These are phyloP conservation scores for Besnoitia besnoiti DNA, from an alignment of 169 alveolate species.

Conservation along the genomic window DNA sequence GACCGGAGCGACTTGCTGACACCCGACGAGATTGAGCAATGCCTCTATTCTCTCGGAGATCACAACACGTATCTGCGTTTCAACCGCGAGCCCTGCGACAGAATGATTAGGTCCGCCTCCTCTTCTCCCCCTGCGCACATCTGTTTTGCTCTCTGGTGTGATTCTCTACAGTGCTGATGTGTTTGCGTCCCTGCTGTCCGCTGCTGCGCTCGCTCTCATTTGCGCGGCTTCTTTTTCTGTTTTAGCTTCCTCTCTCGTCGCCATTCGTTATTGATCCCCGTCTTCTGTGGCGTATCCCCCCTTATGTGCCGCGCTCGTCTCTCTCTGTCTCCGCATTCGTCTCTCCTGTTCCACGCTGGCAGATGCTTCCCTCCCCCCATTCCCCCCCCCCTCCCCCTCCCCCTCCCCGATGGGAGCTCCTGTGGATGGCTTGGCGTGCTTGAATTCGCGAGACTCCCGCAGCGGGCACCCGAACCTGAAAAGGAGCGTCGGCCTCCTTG, in stretches of 20 bases:
- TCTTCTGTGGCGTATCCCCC: too few relatives aligned
- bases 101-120: conserved; percentile 76
- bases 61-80: conserved; percentile 85
- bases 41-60: conserved; percentile 90
- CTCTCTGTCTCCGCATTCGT: too few relatives aligned
- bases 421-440: too few relatives aligned
- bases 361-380: too few relatives aligned
- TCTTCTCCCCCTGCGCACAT: background rate
- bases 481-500: too few relatives aligned
- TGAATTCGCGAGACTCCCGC: too few relatives aligned
- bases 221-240: background rate
- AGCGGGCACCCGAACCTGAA: too few relatives aligned
- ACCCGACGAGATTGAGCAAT: conserved; percentile 89
- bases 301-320: too few relatives aligned
- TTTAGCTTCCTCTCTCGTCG: background rate
- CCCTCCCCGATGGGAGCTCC: too few relatives aligned
- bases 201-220: background rate
- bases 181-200: background rate
- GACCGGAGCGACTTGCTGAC: conserved; percentile 64
- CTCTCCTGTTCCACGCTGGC: too few relatives aligned
- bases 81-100: conserved; percentile 85
- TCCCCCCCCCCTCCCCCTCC: too few relatives aligned
- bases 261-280: too few relatives aligned
- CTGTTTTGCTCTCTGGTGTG: background rate
- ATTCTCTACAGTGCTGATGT: background rate